Percentiles rank a stretch among this genome's conserved stretches.
Evolutionary conservation across 192 early-diverging fungal species (phyloP).

Genomic region (Geranomyces michiganensis): DNA sequence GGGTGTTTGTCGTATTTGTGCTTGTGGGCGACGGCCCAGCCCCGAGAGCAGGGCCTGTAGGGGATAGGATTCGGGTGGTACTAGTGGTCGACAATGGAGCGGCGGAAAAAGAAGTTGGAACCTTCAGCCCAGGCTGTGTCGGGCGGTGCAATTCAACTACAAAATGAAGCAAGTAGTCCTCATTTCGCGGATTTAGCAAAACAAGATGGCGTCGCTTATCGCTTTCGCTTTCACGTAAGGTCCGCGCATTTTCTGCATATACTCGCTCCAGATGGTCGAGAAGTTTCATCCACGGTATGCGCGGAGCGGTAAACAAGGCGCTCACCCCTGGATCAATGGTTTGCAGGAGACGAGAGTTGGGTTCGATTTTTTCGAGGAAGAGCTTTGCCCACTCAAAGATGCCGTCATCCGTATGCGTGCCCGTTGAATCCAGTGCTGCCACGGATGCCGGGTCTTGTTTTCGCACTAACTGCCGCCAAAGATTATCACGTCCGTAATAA

Average conservation of each 20-base stretch:
- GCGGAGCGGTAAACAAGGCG: conserved; percentile 39
- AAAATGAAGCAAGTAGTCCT: conserved; percentile 55
- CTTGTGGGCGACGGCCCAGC: neutral
- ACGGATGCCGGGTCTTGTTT: conserved; percentile 34
- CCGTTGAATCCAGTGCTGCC: neutral
- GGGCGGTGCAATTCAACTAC: conserved; percentile 20
- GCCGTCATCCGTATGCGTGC: conserved; percentile 30
- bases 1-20: neutral
- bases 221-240: conserved; percentile 25
- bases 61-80: neutral
- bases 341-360: conserved; percentile 43
- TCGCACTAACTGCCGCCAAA: conserved; percentile 49
- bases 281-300: conserved; percentile 42
- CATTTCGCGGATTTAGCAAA: conserved; percentile 50
- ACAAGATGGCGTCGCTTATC: conserved; percentile 45
- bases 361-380: conserved; percentile 57
- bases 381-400: conserved; percentile 53
- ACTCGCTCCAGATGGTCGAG: conserved; percentile 37
- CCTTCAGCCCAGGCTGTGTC: neutral
- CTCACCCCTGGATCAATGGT: conserved; percentile 42
- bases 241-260: conserved; percentile 13
- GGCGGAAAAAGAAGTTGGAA: neutral
- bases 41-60: neutral
- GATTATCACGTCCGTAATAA: conserved; percentile 52
- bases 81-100: neutral